Conservation (phyloP, 306 rosid genomes). For the Pachyrhizus erosus region DNA sequence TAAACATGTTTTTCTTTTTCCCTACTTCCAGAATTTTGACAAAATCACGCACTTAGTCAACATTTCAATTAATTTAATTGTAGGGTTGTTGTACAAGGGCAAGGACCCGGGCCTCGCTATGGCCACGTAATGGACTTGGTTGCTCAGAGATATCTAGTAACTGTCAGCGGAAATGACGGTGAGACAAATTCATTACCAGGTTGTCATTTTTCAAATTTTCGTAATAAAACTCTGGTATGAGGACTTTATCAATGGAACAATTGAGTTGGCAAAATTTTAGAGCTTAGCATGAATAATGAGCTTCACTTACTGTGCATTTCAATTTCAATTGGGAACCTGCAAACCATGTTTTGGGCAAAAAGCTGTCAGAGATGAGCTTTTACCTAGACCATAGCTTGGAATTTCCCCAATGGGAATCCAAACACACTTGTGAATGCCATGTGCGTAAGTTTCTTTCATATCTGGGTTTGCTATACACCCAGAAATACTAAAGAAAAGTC, state of each 20-base stretch:
- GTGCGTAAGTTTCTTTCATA: not conserved
- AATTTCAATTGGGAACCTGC: not conserved
- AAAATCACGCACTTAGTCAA: slow-evolving; percentile 16
- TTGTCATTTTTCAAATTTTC: not conserved
- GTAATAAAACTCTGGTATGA: not conserved
- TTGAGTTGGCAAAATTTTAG: slow-evolving; percentile 22
- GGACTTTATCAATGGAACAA: not conserved
- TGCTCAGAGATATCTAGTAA: slow-evolving; percentile 97
- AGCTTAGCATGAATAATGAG: slow-evolving; percentile 23
- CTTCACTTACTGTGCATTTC: not conserved
- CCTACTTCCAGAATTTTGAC: slow-evolving; percentile 35
- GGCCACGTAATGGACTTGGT: slow-evolving; percentile 99
- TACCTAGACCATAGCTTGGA: not conserved
- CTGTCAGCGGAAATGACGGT: slow-evolving; percentile 97
- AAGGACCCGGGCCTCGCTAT: slow-evolving; percentile 98
- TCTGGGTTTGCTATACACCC: slow-evolving; percentile 16
- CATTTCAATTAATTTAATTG: slow-evolving; percentile 42
- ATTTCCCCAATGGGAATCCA: not conserved
- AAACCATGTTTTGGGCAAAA: not conserved
- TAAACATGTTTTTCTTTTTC: slow-evolving; percentile 18
- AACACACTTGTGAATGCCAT: not conserved
- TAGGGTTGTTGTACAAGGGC: slow-evolving; percentile 98
- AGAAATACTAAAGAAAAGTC: slow-evolving; percentile 5
- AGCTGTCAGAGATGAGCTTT: not conserved
- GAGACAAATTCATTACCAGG: slow-evolving; percentile 46